Evolutionary conservation across 768 basidiomycete genomes (phyloP).

Genomic region (Boletus rex-veris): DNA sequence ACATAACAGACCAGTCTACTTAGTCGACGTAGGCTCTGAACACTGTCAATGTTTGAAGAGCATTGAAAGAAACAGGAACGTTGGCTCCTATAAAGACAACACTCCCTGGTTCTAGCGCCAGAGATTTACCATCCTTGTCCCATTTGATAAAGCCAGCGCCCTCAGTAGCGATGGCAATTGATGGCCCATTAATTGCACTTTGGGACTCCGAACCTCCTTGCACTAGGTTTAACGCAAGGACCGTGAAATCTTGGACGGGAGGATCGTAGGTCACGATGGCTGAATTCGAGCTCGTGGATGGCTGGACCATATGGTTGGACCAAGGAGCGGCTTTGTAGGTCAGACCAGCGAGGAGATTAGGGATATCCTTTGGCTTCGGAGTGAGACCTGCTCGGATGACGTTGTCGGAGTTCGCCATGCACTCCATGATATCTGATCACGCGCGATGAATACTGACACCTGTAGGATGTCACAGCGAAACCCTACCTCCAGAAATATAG

Average conservation of each 20-base stretch:
- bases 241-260: conserved; percentile 91
- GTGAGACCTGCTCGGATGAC: conserved; percentile 98
- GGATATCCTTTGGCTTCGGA: conserved; percentile 92
- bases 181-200: conserved; percentile 72
- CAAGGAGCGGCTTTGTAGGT: conserved; percentile 78
- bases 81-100: conserved; percentile 83
- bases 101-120: conserved; percentile 58
- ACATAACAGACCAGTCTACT: neutral
- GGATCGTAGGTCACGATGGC: conserved; percentile 74
- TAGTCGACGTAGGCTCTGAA: conserved; percentile 30
- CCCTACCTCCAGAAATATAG: conserved; percentile 86
- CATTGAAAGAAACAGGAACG: conserved; percentile 48
- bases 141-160: conserved; percentile 60
- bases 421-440: conserved; percentile 87
- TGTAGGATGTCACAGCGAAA: neutral
- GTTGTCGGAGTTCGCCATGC: conserved; percentile 99
- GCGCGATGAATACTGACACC: neutral
- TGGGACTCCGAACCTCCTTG: conserved; percentile 51
- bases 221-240: conserved; percentile 58
- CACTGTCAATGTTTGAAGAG: conserved; percentile 25
- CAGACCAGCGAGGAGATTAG: conserved; percentile 81
- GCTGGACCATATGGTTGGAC: conserved; percentile 65
- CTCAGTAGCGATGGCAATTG: conserved; percentile 72
- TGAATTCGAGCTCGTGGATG: conserved; percentile 45
- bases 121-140: conserved; percentile 33